Conservation (phyloP, 495 filamentous ascomycete species). For the Tuber magnatum region DNA sequence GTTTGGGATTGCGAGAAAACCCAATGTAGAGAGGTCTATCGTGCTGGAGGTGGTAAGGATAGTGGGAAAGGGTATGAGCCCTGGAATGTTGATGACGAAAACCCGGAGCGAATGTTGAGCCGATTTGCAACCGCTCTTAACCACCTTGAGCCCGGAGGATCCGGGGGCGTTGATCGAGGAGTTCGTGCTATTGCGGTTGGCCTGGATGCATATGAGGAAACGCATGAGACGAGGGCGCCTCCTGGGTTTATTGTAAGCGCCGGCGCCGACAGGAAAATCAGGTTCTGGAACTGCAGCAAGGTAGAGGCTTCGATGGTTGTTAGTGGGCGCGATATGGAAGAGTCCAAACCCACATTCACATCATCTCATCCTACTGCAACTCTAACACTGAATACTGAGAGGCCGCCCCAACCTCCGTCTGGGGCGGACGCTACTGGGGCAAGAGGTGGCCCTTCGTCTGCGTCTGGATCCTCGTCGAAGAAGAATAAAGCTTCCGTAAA, state of each 20-base stretch:
- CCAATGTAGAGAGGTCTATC: slow-evolving; percentile 82
- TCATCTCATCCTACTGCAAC: slow-evolving; percentile 59
- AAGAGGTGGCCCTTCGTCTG: slow-evolving; percentile 14
- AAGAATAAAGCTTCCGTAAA: slow-evolving; percentile 42
- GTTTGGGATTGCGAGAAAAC: slow-evolving; percentile 94
- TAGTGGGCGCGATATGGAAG: slow-evolving; percentile 67
- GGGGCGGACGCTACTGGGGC: slow-evolving; percentile 10
- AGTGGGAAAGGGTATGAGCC: slow-evolving; percentile 66
- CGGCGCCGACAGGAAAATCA: slow-evolving; percentile 80
- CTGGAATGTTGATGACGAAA: slow-evolving; percentile 85
- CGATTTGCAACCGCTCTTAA: slow-evolving; percentile 73
- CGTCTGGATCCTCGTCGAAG: slow-evolving; percentile 41
- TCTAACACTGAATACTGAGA: slow-evolving; percentile 66
- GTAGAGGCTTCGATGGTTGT: slow-evolving; percentile 68
- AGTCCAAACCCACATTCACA: slow-evolving; percentile 65
- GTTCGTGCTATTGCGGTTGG: slow-evolving; percentile 56
- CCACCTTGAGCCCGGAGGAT: slow-evolving; percentile 42
- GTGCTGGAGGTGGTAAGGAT: slow-evolving; percentile 53
- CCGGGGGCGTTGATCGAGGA: slow-evolving; percentile 49
- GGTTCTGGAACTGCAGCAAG: slow-evolving; percentile 80
- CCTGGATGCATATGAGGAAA: slow-evolving; percentile 47
- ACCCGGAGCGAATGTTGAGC: slow-evolving; percentile 77
- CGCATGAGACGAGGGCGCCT: slow-evolving; percentile 14
- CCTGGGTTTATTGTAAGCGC: slow-evolving; percentile 70
- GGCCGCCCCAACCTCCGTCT: slow-evolving; percentile 44